Conservation (phyloP, 192 early-diverging fungal genomes). For the Backusella tuberculispora region DNA sequence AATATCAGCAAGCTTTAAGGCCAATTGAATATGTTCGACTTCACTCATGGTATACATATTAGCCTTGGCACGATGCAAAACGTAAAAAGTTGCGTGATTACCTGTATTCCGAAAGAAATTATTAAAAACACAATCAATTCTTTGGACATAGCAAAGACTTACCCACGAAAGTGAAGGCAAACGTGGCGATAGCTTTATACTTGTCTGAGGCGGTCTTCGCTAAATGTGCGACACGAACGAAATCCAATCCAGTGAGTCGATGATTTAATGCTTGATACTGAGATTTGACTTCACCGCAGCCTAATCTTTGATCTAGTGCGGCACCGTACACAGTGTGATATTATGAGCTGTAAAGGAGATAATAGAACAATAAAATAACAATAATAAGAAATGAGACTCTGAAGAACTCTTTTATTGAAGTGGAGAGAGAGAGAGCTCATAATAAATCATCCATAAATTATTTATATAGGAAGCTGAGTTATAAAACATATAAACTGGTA, state of each 20-base stretch:
- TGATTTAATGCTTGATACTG: slow-evolving; percentile 20
- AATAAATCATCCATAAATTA: too few relatives aligned
- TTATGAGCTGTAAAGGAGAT: too few relatives aligned
- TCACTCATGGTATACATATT: slow-evolving; percentile 18
- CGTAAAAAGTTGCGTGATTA: slow-evolving; percentile 23
- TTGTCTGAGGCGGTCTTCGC: slow-evolving; percentile 17
- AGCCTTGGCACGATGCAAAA: slow-evolving; percentile 10
- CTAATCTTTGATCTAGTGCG: slow-evolving; percentile 3
- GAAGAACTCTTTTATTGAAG: too few relatives aligned
- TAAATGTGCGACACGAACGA: slow-evolving; percentile 18
- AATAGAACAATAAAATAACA: too few relatives aligned
- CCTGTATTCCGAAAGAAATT: slow-evolving; percentile 16
- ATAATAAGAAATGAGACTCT: too few relatives aligned
- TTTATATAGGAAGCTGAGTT: too few relatives aligned
- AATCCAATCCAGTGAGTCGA: slow-evolving; percentile 11
- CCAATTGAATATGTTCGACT: slow-evolving; percentile 18
- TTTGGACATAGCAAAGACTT: slow-evolving; percentile 11
- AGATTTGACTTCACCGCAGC: slow-evolving; percentile 24
- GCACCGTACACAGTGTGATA: slow-evolving; percentile 24
- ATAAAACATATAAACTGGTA: too few relatives aligned
- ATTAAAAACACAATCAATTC: slow-evolving; percentile 17
- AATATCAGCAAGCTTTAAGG: slow-evolving; percentile 1
- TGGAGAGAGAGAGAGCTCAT: too few relatives aligned
- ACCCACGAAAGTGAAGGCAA: slow-evolving; percentile 16
- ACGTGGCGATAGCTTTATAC: neutral